Base-by-base conservation (phyloP, 2,329 filamentous ascomycete species). In the Aspergillus fijiensis region DNA sequence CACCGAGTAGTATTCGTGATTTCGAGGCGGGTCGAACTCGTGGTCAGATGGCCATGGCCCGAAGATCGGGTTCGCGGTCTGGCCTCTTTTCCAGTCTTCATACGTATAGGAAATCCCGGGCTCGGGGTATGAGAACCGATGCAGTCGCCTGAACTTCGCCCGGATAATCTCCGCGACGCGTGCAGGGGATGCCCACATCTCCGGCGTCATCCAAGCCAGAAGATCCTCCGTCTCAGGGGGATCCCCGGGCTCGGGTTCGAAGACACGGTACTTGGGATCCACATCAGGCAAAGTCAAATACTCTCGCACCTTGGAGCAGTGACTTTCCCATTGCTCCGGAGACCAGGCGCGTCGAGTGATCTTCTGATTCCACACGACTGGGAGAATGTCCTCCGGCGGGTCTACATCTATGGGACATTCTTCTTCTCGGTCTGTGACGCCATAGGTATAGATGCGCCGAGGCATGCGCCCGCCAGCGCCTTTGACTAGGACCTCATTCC, bases 1-100 rank as follows among this genome's bases (percentile, higher is more conserved):
- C n/a, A 64, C 50, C 12, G n/a, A 51, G 35, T 65, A 63, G 56
- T 56, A 63, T 3, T 57, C 33, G 45, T 65, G 63, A 52, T 64
- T 50, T 4, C 23, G 35, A 25, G 35, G 35, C 51, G 12, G 4
- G 4, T 53, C 14, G 27, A 42, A 53, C 33, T 29, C 2, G 19
- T 25, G 5, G 10, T 45, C 19, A 19, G 2, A 29, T 25, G 25
- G 4, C 35, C 35, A 53, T 7, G 51, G 35, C 5, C 51, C 35
- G 35, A 53, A 11, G 9, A 53, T 53, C 11, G 51, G 51, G 0
- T 53, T 45, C 3, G 51, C 51, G 16, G 51, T 53, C 16, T 47
- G n/a, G 9, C 51, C 51, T 14, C 3, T 7, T 11, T 53, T 53
- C 51, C 51, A 53, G 35, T 53, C 35, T 29, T 53, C 51, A 16